Conservation (phyloP, 2,329 filamentous ascomycete species). For the Colletotrichum theobromicola region DNA sequence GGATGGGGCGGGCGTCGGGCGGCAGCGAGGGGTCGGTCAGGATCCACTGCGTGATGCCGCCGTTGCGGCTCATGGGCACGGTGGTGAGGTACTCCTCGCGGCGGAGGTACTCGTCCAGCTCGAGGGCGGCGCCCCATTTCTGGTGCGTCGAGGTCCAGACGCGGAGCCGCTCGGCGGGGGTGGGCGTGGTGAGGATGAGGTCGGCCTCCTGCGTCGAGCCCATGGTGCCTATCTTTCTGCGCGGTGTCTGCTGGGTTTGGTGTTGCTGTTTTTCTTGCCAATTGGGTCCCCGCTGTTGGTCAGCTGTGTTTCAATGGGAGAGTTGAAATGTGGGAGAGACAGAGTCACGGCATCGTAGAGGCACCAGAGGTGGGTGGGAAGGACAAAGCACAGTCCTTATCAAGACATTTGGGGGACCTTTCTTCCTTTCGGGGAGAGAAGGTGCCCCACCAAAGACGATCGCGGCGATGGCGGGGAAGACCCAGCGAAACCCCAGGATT, state of each 20-base stretch:
- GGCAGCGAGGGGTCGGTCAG: constrained; percentile 53
- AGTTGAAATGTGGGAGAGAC: neutral
- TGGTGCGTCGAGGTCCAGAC: constrained; percentile 62
- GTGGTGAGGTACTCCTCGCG: constrained; percentile 64
- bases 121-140: constrained; percentile 65
- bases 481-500: constrained; percentile 10
- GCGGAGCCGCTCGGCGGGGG: constrained; percentile 54
- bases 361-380: neutral
- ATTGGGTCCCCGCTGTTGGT: neutral
- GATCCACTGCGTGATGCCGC: constrained; percentile 69
- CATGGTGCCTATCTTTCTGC: neutral
- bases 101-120: constrained; percentile 59
- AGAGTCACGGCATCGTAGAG: neutral
- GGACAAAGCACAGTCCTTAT: constrained; percentile 16
- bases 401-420: neutral
- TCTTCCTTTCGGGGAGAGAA: neutral
- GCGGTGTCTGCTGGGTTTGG: neutral
- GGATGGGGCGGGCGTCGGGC: constrained; percentile 54
- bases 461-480: constrained; percentile 10
- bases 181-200: constrained; percentile 60
- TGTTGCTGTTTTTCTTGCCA: neutral
- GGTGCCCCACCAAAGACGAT: constrained; percentile 8
- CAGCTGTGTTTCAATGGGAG: neutral
- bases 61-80: constrained; percentile 61
- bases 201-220: constrained; percentile 16